Conservation (phyloP, 2,329 filamentous ascomycete species). For the Beauveria sp. region DNA sequence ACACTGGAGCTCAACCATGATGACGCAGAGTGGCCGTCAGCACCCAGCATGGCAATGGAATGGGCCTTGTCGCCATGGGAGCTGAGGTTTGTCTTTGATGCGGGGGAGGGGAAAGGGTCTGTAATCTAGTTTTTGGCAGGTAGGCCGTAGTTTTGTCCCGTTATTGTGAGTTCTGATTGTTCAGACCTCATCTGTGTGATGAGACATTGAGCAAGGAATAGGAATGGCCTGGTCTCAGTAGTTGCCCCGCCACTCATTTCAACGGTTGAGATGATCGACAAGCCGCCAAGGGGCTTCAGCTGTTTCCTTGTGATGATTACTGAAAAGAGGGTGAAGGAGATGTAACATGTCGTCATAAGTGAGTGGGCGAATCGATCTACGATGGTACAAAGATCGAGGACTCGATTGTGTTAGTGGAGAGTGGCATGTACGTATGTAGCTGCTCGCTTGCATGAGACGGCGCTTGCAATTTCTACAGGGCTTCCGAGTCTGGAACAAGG, state of each 20-base stretch:
- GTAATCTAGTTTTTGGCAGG: too few species aligned
- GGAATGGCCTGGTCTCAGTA: conserved; percentile 2
- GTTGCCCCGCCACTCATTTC: conserved; percentile 8
- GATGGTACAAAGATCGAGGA: too few species aligned
- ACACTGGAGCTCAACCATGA: too few species aligned
- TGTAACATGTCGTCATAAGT: too few species aligned
- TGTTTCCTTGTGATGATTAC: too few species aligned
- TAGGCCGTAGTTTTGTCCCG: neutral
- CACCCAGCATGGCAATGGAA: neutral
- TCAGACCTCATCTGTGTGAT: neutral
- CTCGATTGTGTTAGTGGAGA: too few species aligned
- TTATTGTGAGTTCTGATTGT: neutral
- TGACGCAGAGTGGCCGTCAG: neutral
- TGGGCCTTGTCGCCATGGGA: neutral
- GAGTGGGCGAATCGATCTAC: too few species aligned
- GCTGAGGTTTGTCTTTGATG: neutral
- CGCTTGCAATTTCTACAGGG: too few species aligned
- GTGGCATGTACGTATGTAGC: neutral
- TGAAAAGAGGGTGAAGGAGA: too few species aligned
- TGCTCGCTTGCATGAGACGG: neutral
- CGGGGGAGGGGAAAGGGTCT: neutral
- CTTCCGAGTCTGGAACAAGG: too few species aligned
- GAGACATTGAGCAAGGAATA: neutral
- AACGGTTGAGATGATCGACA: neutral
- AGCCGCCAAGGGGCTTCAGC: too few species aligned